phyloP scores from a whole-genome alignment of 2,329 filamentous ascomycete genomes.

The Mycogone perniciosa region DNA sequence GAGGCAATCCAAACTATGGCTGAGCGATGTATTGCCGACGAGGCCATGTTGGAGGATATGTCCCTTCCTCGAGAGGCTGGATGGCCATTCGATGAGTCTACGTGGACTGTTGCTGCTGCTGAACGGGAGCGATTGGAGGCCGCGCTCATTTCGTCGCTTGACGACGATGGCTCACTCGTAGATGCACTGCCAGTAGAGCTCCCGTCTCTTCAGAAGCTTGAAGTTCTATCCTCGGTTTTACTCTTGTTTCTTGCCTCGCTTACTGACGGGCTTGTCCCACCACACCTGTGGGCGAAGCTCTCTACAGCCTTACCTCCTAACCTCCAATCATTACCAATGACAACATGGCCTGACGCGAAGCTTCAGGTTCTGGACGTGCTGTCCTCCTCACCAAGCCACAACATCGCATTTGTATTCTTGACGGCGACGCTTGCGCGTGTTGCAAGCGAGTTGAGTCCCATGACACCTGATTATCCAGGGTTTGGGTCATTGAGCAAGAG shows the following conservation, averaged over 20 bases:
- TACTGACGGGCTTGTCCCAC: slow-evolving; percentile 71
- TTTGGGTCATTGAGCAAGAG: slow-evolving; percentile 34
- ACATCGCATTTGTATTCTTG: slow-evolving; percentile 83
- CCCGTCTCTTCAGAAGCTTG: slow-evolving; percentile 61
- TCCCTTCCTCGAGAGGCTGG: slow-evolving; percentile 47
- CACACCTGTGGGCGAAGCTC: slow-evolving; percentile 62
- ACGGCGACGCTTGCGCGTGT: slow-evolving; percentile 64
- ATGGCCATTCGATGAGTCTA: slow-evolving; percentile 52
- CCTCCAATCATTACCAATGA: slow-evolving; percentile 20
- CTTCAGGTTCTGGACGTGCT: slow-evolving; percentile 64
- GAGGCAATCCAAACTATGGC: slow-evolving; percentile 61
- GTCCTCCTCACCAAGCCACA: slow-evolving; percentile 65
- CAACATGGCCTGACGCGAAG: slow-evolving; percentile 38
- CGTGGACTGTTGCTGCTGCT: slow-evolving; percentile 24
- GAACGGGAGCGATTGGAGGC: slow-evolving; percentile 26
- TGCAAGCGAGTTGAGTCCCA: slow-evolving; percentile 41
- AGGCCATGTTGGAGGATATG: slow-evolving; percentile 53
- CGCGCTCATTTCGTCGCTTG: slow-evolving; percentile 59
- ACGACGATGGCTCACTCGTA: slow-evolving; percentile 58
- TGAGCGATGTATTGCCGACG: slow-evolving; percentile 53
- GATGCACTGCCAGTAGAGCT: slow-evolving; percentile 57
- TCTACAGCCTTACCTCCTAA: slow-evolving; percentile 48
- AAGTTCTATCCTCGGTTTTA: slow-evolving; percentile 65
- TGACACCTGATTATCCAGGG: slow-evolving; percentile 25
- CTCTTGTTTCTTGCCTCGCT: slow-evolving; percentile 69